These are phyloP conservation scores for Penicillium verrucosum DNA, from an alignment of 2,329 filamentous ascomycete species.

Conservation along the genomic window DNA sequence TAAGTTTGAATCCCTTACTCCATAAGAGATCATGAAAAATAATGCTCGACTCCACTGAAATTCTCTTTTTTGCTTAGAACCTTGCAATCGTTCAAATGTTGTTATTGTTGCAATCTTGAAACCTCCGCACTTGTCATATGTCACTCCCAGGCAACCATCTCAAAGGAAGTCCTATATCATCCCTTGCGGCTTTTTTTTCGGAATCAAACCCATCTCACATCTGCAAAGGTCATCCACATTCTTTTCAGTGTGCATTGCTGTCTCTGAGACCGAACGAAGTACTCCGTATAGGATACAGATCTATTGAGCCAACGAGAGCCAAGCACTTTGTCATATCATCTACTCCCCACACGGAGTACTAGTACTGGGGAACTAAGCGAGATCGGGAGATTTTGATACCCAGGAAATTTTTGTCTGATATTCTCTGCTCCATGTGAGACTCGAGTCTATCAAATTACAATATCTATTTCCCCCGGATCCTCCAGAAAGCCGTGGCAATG, in stretches of 20 bases:
- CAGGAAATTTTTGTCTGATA: too few relatives aligned
- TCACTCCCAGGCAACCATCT: not conserved
- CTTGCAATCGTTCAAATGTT: not conserved
- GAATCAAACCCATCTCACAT: not conserved
- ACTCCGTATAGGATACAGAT: too few relatives aligned
- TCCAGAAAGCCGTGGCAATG: slow-evolving; percentile 2
- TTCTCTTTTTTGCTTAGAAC: not conserved
- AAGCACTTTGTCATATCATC: not conserved
- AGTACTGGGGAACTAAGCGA: not conserved
- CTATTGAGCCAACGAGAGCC: not conserved
- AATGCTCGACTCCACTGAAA: not conserved
- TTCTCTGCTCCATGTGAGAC: not conserved
- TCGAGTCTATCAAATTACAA: too few relatives aligned
- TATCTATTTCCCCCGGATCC: not conserved
- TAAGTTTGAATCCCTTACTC: not conserved
- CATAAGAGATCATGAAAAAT: not conserved
- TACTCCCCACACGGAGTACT: not conserved
- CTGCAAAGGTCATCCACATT: not conserved
- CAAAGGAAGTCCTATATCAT: not conserved
- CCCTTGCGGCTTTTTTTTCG: not conserved
- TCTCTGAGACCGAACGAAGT: not conserved
- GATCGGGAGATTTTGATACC: not conserved
- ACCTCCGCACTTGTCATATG: not conserved
- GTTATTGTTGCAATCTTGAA: not conserved
- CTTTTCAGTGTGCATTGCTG: too few relatives aligned